Conservation (phyloP, 352 stramenopile genomes). For the Phytophthora brassicae region DNA sequence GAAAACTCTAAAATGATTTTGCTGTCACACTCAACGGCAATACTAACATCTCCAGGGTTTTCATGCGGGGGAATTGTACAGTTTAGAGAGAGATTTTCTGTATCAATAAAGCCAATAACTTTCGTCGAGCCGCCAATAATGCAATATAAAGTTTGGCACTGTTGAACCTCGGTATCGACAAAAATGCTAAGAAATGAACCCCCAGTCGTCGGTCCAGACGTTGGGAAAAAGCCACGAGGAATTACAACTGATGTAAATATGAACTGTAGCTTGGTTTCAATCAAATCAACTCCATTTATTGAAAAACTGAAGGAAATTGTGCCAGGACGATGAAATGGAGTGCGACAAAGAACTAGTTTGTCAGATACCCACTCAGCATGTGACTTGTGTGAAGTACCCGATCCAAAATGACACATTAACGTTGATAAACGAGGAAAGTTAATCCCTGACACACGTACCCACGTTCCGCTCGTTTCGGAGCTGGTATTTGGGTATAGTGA, state of each 20-base stretch:
- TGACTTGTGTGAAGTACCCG: not conserved
- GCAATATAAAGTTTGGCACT: slow-evolving; percentile 34
- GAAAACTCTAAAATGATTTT: slow-evolving; percentile 27
- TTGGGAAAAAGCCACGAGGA: slow-evolving; percentile 19
- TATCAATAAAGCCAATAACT: slow-evolving; percentile 13
- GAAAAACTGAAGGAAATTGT: slow-evolving; percentile 44
- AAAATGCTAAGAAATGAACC: slow-evolving; percentile 36
- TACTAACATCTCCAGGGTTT: slow-evolving; percentile 10
- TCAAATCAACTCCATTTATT: slow-evolving; percentile 53
- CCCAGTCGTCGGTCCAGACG: slow-evolving; percentile 31
- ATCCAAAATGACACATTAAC: slow-evolving; percentile 51
- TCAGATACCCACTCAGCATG: slow-evolving; percentile 33
- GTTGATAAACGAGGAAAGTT: slow-evolving; percentile 39
- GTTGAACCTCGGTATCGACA: not conserved
- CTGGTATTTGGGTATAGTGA: slow-evolving; percentile 26
- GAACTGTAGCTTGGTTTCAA: slow-evolving; percentile 33
- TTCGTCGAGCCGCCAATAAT: slow-evolving; percentile 22
- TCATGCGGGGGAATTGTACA: slow-evolving; percentile 30
- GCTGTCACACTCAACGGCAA: slow-evolving; percentile 36
- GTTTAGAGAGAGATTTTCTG: slow-evolving; percentile 5
- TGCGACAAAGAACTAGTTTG: slow-evolving; percentile 26
- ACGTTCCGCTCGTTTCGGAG: slow-evolving; percentile 13
- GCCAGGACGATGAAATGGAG: slow-evolving; percentile 27
- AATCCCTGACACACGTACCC: slow-evolving; percentile 24
- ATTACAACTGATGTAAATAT: slow-evolving; percentile 22